phyloP scores from a whole-genome alignment of 208 protist species.

The Wallacemonas sp. region DNA sequence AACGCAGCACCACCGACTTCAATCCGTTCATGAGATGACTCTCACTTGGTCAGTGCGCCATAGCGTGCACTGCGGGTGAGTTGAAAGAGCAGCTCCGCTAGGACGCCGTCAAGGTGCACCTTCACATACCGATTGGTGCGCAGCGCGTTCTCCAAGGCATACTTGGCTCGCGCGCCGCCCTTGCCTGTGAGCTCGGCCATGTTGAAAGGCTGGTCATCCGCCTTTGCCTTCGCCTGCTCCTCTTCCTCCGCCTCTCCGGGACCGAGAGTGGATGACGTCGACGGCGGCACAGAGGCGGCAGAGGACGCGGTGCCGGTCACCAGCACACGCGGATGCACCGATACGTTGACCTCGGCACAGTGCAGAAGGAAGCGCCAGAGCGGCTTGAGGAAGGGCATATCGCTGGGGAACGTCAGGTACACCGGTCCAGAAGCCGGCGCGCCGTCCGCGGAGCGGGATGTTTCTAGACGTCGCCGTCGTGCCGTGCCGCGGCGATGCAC shows the following conservation, averaged over 20 bases:
- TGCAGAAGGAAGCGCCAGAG: slow-evolving; percentile 73
- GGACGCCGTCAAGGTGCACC: slow-evolving; percentile 15
- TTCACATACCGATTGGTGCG: slow-evolving; percentile 10
- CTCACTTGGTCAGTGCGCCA: slow-evolving; percentile 12
- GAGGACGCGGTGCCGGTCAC: not conserved
- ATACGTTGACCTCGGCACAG: slow-evolving; percentile 53
- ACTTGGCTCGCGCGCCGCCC: not conserved
- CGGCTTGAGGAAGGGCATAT: slow-evolving; percentile 49
- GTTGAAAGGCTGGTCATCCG: not conserved
- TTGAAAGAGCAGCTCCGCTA: slow-evolving; percentile 20
- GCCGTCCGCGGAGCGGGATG: not conserved
- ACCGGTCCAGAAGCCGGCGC: not conserved
- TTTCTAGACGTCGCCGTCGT: slow-evolving; percentile 13
- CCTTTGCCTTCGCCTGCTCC: not conserved
- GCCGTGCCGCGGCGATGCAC: too few species aligned
- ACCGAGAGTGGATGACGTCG: not conserved
- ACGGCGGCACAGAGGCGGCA: not conserved
- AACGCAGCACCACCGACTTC: too few species aligned
- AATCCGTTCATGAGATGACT: not conserved
- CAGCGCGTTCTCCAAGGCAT: not conserved
- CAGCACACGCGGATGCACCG: not conserved
- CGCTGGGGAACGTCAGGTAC: slow-evolving; percentile 34
- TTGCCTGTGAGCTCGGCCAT: slow-evolving; percentile 1
- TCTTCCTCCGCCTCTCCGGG: not conserved
- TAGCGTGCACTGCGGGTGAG: not conserved